Percentiles rank a stretch among this genome's conserved stretches.
Conservation (phyloP, 2,329 filamentous ascomycete genomes). For the Parafenestella ontariensis region DNA sequence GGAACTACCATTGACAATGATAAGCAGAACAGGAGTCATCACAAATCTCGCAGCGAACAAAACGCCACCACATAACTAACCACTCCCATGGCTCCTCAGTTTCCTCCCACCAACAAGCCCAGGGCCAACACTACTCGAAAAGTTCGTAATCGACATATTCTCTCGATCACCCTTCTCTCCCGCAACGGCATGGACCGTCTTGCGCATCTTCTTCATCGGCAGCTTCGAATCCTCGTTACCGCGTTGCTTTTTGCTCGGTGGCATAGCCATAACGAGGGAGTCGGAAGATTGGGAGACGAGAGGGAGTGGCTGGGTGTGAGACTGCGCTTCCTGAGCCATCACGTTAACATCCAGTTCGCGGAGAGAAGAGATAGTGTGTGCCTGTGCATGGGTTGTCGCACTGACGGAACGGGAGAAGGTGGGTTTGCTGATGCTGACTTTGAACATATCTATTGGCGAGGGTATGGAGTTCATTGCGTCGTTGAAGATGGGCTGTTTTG, state of each 20-base stretch:
- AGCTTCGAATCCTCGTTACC: slow-evolving; percentile 48
- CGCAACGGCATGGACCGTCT: slow-evolving; percentile 49
- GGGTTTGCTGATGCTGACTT: slow-evolving; percentile 26
- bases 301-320: slow-evolving; percentile 40
- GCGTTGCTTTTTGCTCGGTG: slow-evolving; percentile 56
- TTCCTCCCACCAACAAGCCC: slow-evolving; percentile 45
- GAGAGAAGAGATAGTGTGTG: slow-evolving; percentile 40
- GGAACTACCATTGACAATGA: no score
- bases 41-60: no score
- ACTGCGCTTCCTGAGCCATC: slow-evolving; percentile 42
- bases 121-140: slow-evolving; percentile 50
- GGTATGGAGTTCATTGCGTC: slow-evolving; percentile 53
- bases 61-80: slow-evolving; percentile 2
- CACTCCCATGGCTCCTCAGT: slow-evolving; percentile 49
- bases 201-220: slow-evolving; percentile 54
- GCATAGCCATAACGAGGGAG: slow-evolving; percentile 32
- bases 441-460: slow-evolving; percentile 38
- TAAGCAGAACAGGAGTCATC: no score
- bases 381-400: slow-evolving; percentile 23
- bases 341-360: slow-evolving; percentile 59
- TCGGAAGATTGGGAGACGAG: slow-evolving; percentile 43
- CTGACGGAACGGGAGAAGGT: slow-evolving; percentile 36
- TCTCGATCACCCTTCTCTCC: slow-evolving; percentile 49
- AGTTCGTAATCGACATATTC: slow-evolving; percentile 50
- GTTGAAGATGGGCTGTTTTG: slow-evolving; percentile 62